Percentiles rank a stretch among this genome's conserved stretches.
These are phyloP conservation scores for Xerocomellus dryophilus DNA, from an alignment of 768 basidiomycete species.

Conservation along the genomic window DNA sequence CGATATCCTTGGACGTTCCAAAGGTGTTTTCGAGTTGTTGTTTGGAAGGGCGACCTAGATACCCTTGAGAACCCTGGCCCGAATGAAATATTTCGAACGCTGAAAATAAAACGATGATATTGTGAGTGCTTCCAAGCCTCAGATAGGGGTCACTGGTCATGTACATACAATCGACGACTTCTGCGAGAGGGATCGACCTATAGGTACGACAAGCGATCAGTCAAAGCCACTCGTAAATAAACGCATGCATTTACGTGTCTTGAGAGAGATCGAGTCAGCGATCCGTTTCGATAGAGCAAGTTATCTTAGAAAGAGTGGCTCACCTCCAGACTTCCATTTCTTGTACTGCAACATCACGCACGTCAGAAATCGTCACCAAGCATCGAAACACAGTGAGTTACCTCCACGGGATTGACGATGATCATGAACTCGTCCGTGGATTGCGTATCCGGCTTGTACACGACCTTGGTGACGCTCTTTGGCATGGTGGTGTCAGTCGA, in stretches of 20 bases:
- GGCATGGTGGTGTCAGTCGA: conserved; percentile 31
- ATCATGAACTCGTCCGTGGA: conserved; percentile 71
- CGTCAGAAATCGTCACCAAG: conserved; percentile 5
- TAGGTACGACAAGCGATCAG: conserved; percentile 5
- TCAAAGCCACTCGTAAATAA: conserved; percentile 3
- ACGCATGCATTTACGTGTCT: conserved; percentile 60
- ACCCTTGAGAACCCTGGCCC: conserved; percentile 73
- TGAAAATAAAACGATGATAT: conserved; percentile 22
- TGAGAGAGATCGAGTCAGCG: conserved; percentile 15
- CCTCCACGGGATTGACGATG: conserved; percentile 65
- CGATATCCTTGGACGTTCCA: conserved; percentile 58
- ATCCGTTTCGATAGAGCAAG: conserved; percentile 6
- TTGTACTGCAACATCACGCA: conserved; percentile 47
- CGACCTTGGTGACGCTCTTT: conserved; percentile 59
- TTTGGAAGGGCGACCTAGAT: conserved; percentile 69
- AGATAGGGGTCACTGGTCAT: background rate
- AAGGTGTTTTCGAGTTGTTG: conserved; percentile 81
- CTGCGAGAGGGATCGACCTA: conserved; percentile 67
- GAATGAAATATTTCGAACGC: conserved; percentile 74
- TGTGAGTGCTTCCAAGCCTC: background rate
- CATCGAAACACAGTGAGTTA: conserved; percentile 31
- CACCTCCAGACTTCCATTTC: conserved; percentile 81
- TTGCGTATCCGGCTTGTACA: conserved; percentile 76
- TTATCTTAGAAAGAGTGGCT: conserved; percentile 20
- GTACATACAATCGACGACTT: conserved; percentile 77